A percentile compares a stretch with the other conserved stretches of the same genome.
phyloP scores from a whole-genome alignment of 345 rosid species.

The Linum tenue region DNA sequence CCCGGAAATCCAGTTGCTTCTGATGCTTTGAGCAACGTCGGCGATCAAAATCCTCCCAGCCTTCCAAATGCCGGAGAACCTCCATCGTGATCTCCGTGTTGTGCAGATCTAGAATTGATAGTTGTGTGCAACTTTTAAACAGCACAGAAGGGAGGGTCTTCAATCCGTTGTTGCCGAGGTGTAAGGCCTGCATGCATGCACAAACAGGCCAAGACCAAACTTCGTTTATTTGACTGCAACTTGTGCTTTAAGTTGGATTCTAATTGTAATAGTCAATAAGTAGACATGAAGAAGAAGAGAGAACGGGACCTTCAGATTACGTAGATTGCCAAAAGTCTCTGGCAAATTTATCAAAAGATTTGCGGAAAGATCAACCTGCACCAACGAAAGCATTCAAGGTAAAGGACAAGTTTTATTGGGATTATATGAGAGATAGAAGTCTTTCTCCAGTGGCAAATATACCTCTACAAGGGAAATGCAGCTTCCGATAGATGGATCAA shows the following conservation, averaged over 20 bases:
- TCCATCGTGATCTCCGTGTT: conserved; percentile 81
- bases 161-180: conserved; percentile 61
- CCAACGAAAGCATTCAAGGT: not conserved
- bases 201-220: no score
- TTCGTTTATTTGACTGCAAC: not conserved
- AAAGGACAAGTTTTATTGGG: not conserved
- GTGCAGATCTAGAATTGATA: conserved; percentile 73
- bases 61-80: conserved; percentile 57
- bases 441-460: not conserved
- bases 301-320: conserved; percentile 49
- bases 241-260: not conserved
- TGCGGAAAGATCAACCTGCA: conserved; percentile 84
- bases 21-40: conserved; percentile 72
- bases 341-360: conserved; percentile 68
- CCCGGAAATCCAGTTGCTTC: conserved; percentile 82
- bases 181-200: conserved; percentile 40
- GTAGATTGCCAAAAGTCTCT: conserved; percentile 46
- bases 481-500: conserved; percentile 43
- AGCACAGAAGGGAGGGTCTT: conserved; percentile 47
- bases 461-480: conserved; percentile 70
- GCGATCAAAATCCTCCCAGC: conserved; percentile 72
- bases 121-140: conserved; percentile 56
- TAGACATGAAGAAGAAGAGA: not conserved
- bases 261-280: not conserved
- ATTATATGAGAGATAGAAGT: not conserved